Conservation (phyloP, 108 stramenopile genomes). For the Cyclotella kingstonii region DNA sequence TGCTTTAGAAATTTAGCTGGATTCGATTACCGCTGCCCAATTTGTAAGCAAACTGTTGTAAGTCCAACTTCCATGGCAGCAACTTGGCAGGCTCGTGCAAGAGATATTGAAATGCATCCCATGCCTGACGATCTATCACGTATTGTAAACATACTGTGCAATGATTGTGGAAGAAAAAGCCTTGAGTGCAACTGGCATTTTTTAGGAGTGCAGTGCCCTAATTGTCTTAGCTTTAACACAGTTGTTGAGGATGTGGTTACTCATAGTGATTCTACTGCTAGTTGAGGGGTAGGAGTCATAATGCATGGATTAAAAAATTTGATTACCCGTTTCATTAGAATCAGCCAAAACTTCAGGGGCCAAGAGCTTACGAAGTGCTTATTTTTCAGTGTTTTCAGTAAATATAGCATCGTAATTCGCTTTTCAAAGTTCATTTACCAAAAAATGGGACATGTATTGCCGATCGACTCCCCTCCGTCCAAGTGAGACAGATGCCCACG, state of each 20-base stretch:
- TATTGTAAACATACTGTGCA: constrained; percentile 81
- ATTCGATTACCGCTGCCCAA: constrained; percentile 86
- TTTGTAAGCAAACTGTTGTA: constrained; percentile 88
- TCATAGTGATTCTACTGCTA: background rate
- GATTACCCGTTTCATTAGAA: too few relatives aligned
- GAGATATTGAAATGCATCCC: constrained; percentile 85
- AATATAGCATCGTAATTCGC: too few relatives aligned
- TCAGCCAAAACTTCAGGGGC: too few relatives aligned
- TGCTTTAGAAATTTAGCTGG: constrained; percentile 86
- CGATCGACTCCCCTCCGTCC: too few relatives aligned
- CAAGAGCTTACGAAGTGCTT: too few relatives aligned
- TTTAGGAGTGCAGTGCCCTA: constrained; percentile 79
- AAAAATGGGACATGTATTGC: too few relatives aligned
- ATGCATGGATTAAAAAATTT: too few relatives aligned
- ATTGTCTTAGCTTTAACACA: constrained; percentile 77
- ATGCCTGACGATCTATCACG: constrained; percentile 84
- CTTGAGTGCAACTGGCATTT: constrained; percentile 75
- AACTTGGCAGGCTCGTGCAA: constrained; percentile 76
- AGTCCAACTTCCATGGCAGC: constrained; percentile 69
- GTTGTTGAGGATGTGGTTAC: constrained; percentile 75
- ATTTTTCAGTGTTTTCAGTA: too few relatives aligned
- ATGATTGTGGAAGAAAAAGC: constrained; percentile 78
- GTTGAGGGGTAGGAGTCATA: constrained; percentile 2
- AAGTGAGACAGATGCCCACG: too few relatives aligned
- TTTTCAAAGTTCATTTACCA: too few relatives aligned